Conservation (phyloP, 805 yeast genomes). For the Schizosaccharomyces octosporus region DNA sequence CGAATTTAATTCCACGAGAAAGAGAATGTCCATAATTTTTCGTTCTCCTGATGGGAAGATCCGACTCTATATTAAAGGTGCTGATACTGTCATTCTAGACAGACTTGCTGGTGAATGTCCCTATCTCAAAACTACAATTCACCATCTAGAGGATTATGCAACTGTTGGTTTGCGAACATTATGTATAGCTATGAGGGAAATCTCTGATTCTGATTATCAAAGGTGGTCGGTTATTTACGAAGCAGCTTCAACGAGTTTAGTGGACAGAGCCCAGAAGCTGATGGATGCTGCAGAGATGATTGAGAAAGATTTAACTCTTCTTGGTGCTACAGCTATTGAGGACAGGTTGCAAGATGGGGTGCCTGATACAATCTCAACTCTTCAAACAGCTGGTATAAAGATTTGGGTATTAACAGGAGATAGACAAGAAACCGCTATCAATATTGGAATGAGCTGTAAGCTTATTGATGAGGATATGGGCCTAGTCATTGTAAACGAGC, state of each 20-base stretch:
- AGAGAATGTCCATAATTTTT: slow-evolving; percentile 89
- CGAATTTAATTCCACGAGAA: slow-evolving; percentile 91
- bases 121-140: slow-evolving; percentile 57
- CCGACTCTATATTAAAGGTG: slow-evolving; percentile 81
- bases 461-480: slow-evolving; percentile 90
- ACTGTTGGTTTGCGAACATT: slow-evolving; percentile 85
- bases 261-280: slow-evolving; percentile 44
- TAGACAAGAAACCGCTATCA: slow-evolving; percentile 93
- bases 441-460: slow-evolving; percentile 95
- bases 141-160: slow-evolving; percentile 88
- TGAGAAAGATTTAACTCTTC: slow-evolving; percentile 49
- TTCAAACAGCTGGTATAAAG: slow-evolving; percentile 90
- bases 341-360: slow-evolving; percentile 96
- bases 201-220: slow-evolving; percentile 53
- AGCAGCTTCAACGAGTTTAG: slow-evolving; percentile 62
- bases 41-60: slow-evolving; percentile 85
- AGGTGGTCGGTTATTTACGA: slow-evolving; percentile 44
- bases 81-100: slow-evolving; percentile 85
- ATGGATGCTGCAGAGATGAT: slow-evolving; percentile 78
- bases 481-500: slow-evolving; percentile 68
- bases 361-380: slow-evolving; percentile 84
- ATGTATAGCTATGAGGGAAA: slow-evolving; percentile 67
- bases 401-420: slow-evolving; percentile 97
- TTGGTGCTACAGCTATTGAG: slow-evolving; percentile 97
- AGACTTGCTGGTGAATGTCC: slow-evolving; percentile 47